Base-by-base conservation (phyloP, 75 land plant species). In the Larix kaempferi region DNA sequence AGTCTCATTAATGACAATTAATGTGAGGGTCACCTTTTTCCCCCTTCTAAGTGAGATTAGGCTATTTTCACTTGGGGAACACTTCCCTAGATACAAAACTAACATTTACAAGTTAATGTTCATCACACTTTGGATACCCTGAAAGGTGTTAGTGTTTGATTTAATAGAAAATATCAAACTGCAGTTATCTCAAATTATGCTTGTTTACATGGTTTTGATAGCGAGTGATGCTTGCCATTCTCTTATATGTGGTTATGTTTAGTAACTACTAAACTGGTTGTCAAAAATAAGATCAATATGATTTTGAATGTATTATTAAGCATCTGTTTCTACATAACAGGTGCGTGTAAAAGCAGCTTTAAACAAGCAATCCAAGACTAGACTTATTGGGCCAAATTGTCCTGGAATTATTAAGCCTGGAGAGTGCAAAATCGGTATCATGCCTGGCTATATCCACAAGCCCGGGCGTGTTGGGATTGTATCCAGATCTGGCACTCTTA, bases 331-430 rank as follows among this genome's bases (percentile, higher is more conserved):
- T 67, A 16, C 19, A 14, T 76, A 44, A n/a, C 79, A 90, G 92
- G 96, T 93, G 0, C 79, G 83, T 41, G 98, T 95, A 71, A 95
- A 95, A 82, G 93, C 98, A 80, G 98, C 98, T 72, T 74, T 95
- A 21, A 85, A 88, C 84, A 84, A 61, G 78, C 98, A 95, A 82
- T 82, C 92, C 5, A 94, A 89, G 80, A 95, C 98, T 69, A 78
- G 98, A 5, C 74, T 95, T 22, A 95, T 95, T 76, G 98, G 98
- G 27, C 98, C 98, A 81, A 95, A 95, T 71, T 95, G 98, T 77
- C 98, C 98, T 79, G 98, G 98, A 23, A 95, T 95, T 73, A 95
- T 95, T 58, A 95, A 95, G 83, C 98, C 98, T 71, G 98, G 98
- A 62, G 98, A 95, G 74, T 95, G 98, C 79, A 95, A 95, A 80